Base-by-base conservation (phyloP, 2,329 filamentous ascomycete genomes). In the Clonostachys sp. region DNA sequence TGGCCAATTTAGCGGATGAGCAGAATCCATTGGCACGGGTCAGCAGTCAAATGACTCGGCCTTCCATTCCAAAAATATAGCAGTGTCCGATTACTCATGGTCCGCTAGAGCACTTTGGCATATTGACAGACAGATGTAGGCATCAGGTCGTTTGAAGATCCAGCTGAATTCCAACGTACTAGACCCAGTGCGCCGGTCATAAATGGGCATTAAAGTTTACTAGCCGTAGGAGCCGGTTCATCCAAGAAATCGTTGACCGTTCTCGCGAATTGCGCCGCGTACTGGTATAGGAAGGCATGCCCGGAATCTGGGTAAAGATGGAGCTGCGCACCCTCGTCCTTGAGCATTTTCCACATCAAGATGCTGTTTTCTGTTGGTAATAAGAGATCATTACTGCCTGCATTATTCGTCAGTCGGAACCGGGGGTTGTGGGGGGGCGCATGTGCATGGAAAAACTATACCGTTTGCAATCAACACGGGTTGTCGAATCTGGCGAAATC, bases 391-490 rank as follows among this genome's bases (percentile, higher is more conserved):
- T 67, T 53, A 45, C 58, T 59, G 42, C 66, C 61, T 67, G 18
- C 6, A 24, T n/a, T 50, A 16, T 34, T 52, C 24, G 20, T 52
- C 12, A 48, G 44, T 10, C 16, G 30, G 10, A 12, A 12, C 24
- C 24, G 24, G 24, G 24, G 24, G 24, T 30, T 8, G 36, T n/a
- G 12, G 36, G 36, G 36, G 36, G 10, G 36, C 7, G 36, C 17
- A n/a, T 14, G 24, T 10, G 16, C 41, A 42, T 18, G 14, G 17
- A 20, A 14, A 20, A 12, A 36, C 8, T 63, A 56, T 55, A 68
- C 66, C 67, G 49, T 66, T 66, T n/a, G 62, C 62, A 45, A 70
- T 62, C 33, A 70, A 46, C 2, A 70, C 62, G 2, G 66, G 67
- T 43, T 69, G 53, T 33, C 51, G 50, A 33, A 71, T 55, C 54